A percentile compares a stretch with the other conserved stretches of the same genome.
phyloP scores from a whole-genome alignment of 176 grass and related monocot species.

The Musa beccarii region DNA sequence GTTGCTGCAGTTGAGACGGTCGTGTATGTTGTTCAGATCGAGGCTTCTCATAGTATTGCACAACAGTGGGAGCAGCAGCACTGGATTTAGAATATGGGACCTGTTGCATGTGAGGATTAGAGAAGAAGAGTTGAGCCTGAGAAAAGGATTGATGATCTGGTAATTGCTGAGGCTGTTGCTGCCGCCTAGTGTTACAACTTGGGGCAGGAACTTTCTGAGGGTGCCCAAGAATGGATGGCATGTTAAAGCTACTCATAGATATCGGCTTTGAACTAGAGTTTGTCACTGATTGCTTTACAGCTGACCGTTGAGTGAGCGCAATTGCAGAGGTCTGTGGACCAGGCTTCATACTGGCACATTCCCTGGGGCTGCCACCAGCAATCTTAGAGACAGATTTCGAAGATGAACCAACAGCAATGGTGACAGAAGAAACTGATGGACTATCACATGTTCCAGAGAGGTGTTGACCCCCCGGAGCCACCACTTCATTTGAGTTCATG shows the following conservation, averaged over 20 bases:
- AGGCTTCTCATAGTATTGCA: constrained; percentile 46
- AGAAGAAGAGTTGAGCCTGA: constrained; percentile 59
- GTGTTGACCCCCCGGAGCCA: constrained; percentile 33
- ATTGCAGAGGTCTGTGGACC: constrained; percentile 22
- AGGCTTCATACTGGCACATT: constrained; percentile 47
- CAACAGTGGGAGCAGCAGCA: constrained; percentile 26
- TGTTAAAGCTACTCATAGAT: constrained; percentile 34
- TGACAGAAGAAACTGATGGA: constrained; percentile 55
- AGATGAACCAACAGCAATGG: constrained; percentile 47
- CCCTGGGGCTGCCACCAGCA: constrained; percentile 51
- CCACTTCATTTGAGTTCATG: constrained; percentile 50
- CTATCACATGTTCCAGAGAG: constrained; percentile 40
- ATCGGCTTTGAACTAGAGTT: constrained; percentile 46
- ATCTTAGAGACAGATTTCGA: constrained; percentile 79
- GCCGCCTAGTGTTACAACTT: constrained; percentile 50
- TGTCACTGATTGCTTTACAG: constrained; percentile 44
- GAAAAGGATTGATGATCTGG: constrained; percentile 38
- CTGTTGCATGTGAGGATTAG: constrained; percentile 38
- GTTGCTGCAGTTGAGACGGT: constrained; percentile 36
- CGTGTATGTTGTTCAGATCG: constrained; percentile 13
- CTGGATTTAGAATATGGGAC: constrained; percentile 20
- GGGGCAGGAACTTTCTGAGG: constrained; percentile 33
- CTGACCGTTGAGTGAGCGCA: constrained; percentile 48
- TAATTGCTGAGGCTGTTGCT: constrained; percentile 27
- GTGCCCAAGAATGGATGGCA: constrained; percentile 70